Evolutionary conservation across 2,329 filamentous ascomycete genomes (phyloP).

Genomic region (Xylaria arbuscula): DNA sequence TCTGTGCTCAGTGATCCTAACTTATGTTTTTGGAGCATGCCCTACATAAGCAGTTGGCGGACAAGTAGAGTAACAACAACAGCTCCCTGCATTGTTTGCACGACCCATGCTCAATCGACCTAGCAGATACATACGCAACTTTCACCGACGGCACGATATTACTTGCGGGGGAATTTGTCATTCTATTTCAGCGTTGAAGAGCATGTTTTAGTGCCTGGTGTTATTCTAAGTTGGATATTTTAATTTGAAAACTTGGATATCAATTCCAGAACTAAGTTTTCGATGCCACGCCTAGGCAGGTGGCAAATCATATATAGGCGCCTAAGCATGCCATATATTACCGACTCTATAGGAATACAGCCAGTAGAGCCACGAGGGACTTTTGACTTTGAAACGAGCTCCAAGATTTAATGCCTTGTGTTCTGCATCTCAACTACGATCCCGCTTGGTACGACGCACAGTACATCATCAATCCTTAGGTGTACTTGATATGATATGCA

Average conservation of each 20-base stretch:
- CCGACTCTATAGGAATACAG: not conserved
- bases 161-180: not conserved
- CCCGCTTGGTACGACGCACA: not conserved
- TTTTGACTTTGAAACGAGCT: not conserved
- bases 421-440: not conserved
- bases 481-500: not conserved
- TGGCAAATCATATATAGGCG: not conserved
- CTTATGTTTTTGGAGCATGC: no score
- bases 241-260: not conserved
- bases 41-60: no score
- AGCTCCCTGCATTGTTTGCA: not conserved
- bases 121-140: not conserved
- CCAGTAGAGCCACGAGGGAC: not conserved
- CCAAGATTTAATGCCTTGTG: not conserved
- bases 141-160: slow-evolving; percentile 2
- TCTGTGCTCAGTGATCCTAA: no score
- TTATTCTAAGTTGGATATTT: slow-evolving; percentile 2
- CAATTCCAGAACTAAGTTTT: not conserved
- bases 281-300: no score
- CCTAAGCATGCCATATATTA: not conserved
- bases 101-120: not conserved
- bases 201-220: not conserved
- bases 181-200: not conserved
- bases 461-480: not conserved
- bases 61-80: no score